phyloP scores from a whole-genome alignment of 352 stramenopile genomes.

The Aphanomyces astaci region DNA sequence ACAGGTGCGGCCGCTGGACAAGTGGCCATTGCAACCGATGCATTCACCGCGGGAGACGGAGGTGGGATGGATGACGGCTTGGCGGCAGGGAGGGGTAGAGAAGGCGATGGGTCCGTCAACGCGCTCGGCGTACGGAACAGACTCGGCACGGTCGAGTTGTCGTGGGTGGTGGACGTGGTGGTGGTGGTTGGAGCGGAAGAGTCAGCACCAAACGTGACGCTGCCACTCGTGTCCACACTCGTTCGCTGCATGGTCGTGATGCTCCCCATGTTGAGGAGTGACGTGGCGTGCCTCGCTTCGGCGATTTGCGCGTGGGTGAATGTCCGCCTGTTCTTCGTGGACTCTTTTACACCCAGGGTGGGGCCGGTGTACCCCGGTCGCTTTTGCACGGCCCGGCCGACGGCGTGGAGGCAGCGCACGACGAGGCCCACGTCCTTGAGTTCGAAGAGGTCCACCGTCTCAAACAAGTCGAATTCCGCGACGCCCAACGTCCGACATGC shows the following conservation, averaged over 20 bases:
- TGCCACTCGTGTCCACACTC: slow-evolving; percentile 43
- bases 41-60: neutral
- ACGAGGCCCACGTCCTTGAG: slow-evolving; percentile 78
- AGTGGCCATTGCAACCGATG: neutral
- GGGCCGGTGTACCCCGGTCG: slow-evolving; percentile 61
- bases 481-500: slow-evolving; percentile 79
- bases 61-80: neutral
- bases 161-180: slow-evolving; percentile 26
- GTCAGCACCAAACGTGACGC: slow-evolving; percentile 69
- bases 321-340: slow-evolving; percentile 60
- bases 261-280: slow-evolving; percentile 61
- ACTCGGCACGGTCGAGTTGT: neutral
- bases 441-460: slow-evolving; percentile 86
- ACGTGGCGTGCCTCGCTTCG: slow-evolving; percentile 46
- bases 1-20: neutral
- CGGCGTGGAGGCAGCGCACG: slow-evolving; percentile 66
- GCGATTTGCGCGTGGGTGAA: slow-evolving; percentile 65
- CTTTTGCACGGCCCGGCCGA: slow-evolving; percentile 67
- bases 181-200: slow-evolving; percentile 45
- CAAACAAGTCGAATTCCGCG: slow-evolving; percentile 86
- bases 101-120: neutral
- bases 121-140: neutral
- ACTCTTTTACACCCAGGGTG: slow-evolving; percentile 73
- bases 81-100: neutral
- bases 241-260: slow-evolving; percentile 60